These are phyloP conservation scores for Thoreauomyces humboldtii DNA, from an alignment of 192 early-diverging fungal genomes.

Conservation along the genomic window DNA sequence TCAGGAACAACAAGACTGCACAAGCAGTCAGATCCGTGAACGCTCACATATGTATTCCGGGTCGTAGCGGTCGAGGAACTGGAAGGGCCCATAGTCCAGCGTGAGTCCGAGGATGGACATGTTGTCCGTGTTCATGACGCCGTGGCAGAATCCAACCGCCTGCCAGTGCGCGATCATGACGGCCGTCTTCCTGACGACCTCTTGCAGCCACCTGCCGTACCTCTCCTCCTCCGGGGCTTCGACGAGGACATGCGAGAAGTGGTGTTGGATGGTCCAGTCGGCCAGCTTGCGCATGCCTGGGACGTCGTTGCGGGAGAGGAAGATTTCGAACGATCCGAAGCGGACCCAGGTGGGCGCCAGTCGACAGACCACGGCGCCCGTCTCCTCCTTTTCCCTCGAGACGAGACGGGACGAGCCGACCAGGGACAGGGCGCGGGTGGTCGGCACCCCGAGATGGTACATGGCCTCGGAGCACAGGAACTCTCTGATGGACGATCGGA, in stretches of 20 bases:
- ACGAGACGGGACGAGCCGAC: constrained; percentile 60
- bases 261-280: constrained; percentile 66
- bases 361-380: constrained; percentile 73
- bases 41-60: constrained; percentile 76
- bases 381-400: constrained; percentile 62
- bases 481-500: constrained; percentile 86
- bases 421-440: constrained; percentile 73
- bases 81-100: constrained; percentile 80
- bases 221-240: constrained; percentile 30
- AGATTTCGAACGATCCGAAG: constrained; percentile 86
- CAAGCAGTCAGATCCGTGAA: neutral
- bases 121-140: constrained; percentile 92
- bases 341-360: constrained; percentile 75
- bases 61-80: constrained; percentile 76
- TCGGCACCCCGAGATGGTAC: constrained; percentile 69
- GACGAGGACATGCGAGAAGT: constrained; percentile 43
- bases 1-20: neutral
- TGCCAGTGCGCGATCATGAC: constrained; percentile 79
- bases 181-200: constrained; percentile 63
- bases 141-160: constrained; percentile 71
- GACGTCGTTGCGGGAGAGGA: constrained; percentile 63
- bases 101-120: constrained; percentile 78
- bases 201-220: constrained; percentile 58
- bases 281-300: constrained; percentile 57
- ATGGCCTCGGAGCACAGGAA: constrained; percentile 76